These are phyloP conservation scores for Pleodorina starrii DNA, from an alignment of 139 green algal species.

Conservation along the genomic window DNA sequence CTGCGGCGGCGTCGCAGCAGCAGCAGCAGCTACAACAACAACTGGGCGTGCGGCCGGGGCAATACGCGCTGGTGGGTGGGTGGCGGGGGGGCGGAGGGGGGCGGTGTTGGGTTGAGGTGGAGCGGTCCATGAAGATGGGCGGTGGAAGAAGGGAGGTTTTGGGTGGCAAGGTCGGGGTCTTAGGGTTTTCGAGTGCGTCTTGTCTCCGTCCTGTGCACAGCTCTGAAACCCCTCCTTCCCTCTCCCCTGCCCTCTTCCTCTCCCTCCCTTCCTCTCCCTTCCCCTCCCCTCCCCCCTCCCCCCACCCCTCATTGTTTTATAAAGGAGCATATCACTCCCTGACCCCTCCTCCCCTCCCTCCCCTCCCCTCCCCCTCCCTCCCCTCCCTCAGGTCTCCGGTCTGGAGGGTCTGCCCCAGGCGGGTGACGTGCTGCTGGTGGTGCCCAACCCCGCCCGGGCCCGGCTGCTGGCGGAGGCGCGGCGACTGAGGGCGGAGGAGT, in stretches of 20 bases:
- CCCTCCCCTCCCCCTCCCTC: neutral
- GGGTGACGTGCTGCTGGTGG: constrained; percentile 84
- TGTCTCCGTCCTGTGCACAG: no score
- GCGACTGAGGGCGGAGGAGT: constrained; percentile 56
- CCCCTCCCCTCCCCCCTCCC: neutral
- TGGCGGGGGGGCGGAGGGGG: no score
- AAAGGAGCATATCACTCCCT: no score
- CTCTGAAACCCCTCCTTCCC: neutral
- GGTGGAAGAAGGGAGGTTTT: no score
- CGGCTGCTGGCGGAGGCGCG: constrained; percentile 3
- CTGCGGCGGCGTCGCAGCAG: neutral
- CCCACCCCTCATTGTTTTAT: no score
- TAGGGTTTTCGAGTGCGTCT: no score
- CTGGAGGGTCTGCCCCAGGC: constrained; percentile 85
- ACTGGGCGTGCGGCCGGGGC: constrained; percentile 68
- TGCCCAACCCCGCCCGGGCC: constrained; percentile 23
- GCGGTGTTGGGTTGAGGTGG: no score
- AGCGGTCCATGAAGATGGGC: no score
- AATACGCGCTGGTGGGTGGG: constrained; percentile 69
- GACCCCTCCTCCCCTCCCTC: neutral
- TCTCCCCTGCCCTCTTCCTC: neutral
- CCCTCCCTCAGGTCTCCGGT: constrained; percentile 59
- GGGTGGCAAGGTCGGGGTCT: no score
- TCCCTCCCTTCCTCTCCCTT: neutral
- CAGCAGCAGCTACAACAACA: neutral